Base-by-base conservation (phyloP, 148 eudicot species). In the Drosera capensis region DNA sequence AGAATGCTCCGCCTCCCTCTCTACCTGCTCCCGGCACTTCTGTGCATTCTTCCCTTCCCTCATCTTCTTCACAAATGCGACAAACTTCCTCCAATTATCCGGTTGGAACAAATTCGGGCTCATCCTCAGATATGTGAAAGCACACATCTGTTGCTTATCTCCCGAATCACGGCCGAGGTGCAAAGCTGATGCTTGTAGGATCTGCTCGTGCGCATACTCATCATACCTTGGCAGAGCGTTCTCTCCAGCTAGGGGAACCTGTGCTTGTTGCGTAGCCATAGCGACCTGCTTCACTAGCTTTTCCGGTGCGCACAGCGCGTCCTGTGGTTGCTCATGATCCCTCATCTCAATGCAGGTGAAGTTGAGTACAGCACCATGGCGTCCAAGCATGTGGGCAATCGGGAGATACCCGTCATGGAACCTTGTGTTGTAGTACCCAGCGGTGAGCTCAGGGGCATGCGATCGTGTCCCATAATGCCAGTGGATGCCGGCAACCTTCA, bases 331-430 rank as follows among this genome's bases (percentile, higher is more conserved):
- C 59, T 87, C 94, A 25, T 60, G 67, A 50, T 87, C 86, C 6
- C 77, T 60, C 96, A 87, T 87, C 51, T 87, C 96, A n/a, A 87
- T 79, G 39, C 94, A 87, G 0, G 96, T 87, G 67, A 87, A 87
- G 54, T 87, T 82, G 40, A 87, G 63, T 40, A 77, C 30, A 6
- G 85, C 94, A 14, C 68, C 63, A 38, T 87, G 90, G n/a, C 94
- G 77, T 2, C 74, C 73, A 1, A 87, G 55, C 90, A 82, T 82
- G 25, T 48, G 67, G 14, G 96, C 96, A 8, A 82, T 87, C 2
- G 94, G 96, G 2, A 76, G 64, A 53, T 87, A 87, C 7, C 96
- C 96, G 19, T 87, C 94, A 20, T 73, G 67, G 46, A 19, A 51
- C 8, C 78, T 63, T 38, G 86, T 71, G 72, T 82, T 87, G 48